Evolutionary conservation across 257 asterid species (phyloP).

Genomic region (Craterostigma plantagineum): DNA sequence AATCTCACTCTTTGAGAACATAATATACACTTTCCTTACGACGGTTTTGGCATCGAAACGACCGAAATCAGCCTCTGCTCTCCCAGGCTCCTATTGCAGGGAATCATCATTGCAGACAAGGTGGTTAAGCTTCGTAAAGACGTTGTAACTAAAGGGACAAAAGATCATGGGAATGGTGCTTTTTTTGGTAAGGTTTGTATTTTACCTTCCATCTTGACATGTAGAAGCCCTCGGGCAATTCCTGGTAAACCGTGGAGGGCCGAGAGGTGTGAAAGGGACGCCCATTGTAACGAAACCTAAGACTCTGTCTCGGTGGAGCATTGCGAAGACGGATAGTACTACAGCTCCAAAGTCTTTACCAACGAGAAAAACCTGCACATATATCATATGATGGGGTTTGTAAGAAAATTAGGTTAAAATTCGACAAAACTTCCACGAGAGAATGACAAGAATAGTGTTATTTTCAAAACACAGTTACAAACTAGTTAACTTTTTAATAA

Average conservation of each 20-base stretch:
- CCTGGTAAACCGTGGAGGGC: conserved; percentile 6
- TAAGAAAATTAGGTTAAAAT: no score
- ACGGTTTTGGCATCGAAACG: conserved; percentile 59
- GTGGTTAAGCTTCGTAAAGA: no score
- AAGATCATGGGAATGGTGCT: not conserved
- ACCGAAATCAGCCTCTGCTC: conserved; percentile 76
- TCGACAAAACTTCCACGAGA: no score
- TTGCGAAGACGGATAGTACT: conserved; percentile 24
- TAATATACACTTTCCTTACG: conserved; percentile 44
- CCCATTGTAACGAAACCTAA: conserved; percentile 43
- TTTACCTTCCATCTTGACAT: conserved; percentile 48
- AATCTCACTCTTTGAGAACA: conserved; percentile 51
- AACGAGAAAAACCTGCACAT: conserved; percentile 48
- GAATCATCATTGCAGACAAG: not conserved
- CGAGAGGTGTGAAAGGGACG: conserved; percentile 32
- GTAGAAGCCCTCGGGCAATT: conserved; percentile 66
- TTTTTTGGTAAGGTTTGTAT: not conserved
- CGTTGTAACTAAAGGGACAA: not conserved
- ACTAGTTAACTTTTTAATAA: no score
- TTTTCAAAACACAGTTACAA: no score
- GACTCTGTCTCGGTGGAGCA: conserved; percentile 41
- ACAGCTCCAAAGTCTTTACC: conserved; percentile 67
- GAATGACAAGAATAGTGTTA: no score
- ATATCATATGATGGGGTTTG: not conserved
- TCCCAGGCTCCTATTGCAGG: conserved; percentile 42